Evolutionary conservation across 345 rosid genomes (phyloP).

Genomic region (Corymbia maculata): DNA sequence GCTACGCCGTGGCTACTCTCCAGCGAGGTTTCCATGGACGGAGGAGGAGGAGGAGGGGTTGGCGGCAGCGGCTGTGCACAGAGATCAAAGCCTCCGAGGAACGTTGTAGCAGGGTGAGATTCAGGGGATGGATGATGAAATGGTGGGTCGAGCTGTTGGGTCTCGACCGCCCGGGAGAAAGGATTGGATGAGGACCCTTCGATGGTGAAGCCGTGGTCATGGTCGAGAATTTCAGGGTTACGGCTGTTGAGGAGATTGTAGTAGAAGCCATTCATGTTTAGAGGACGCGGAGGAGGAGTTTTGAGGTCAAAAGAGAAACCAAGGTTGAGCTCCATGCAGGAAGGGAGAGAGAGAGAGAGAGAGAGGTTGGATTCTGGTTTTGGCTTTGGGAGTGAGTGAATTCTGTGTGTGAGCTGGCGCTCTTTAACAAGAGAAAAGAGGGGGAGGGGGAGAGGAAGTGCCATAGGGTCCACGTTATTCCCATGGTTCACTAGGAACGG

Average conservation of each 20-base stretch:
- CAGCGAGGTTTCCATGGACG: not conserved
- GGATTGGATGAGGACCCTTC: not conserved
- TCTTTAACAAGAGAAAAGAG: too few relatives aligned
- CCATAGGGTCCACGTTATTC: too few relatives aligned
- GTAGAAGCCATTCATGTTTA: not conserved
- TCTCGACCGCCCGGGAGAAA: conserved; percentile 5
- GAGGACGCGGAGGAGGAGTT: not conserved
- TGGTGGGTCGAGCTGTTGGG: not conserved
- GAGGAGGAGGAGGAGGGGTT: not conserved
- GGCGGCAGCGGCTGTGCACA: not conserved
- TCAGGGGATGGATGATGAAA: not conserved
- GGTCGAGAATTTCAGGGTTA: not conserved
- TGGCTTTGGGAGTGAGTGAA: not conserved
- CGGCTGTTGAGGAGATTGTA: not conserved
- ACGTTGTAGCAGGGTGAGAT: not conserved
- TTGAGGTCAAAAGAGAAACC: not conserved
- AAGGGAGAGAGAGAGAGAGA: not conserved
- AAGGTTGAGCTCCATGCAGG: conserved; percentile 35
- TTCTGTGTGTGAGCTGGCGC: not conserved
- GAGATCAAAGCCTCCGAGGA: not conserved
- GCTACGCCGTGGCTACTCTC: not conserved
- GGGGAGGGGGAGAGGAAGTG: too few relatives aligned
- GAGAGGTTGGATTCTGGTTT: not conserved
- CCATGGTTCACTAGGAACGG: too few relatives aligned
- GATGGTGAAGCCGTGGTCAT: not conserved